These are phyloP conservation scores for Coemansia sp. DNA, from an alignment of 192 early-diverging fungal species.

Conservation along the genomic window DNA sequence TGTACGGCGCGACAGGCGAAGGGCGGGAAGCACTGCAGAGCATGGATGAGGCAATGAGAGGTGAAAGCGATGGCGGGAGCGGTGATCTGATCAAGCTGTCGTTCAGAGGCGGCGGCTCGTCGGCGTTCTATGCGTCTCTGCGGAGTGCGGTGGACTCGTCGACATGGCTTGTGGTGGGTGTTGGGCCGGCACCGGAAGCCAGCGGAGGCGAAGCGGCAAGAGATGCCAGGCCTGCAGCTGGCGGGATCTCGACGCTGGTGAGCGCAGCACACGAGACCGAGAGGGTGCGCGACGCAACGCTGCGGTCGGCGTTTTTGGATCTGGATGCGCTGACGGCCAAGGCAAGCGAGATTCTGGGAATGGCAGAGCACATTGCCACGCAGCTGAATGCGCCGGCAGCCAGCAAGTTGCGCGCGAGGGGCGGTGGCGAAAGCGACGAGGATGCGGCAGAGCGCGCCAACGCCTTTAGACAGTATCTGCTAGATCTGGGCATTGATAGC, in stretches of 20 bases:
- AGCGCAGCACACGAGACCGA: constrained; percentile 64
- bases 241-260: constrained; percentile 51
- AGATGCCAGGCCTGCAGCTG: constrained; percentile 20
- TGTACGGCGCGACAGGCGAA: constrained; percentile 1
- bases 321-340: constrained; percentile 84
- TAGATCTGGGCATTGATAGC: constrained; percentile 88
- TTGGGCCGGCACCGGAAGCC: background rate
- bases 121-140: constrained; percentile 63
- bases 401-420: constrained; percentile 33
- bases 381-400: constrained; percentile 51
- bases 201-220: background rate
- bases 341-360: constrained; percentile 82
- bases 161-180: constrained; percentile 58
- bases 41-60: constrained; percentile 6
- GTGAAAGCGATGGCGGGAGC: background rate
- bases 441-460: constrained; percentile 29
- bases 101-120: constrained; percentile 73
- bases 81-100: constrained; percentile 65
- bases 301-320: constrained; percentile 86
- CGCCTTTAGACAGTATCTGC: constrained; percentile 61
- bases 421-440: constrained; percentile 31
- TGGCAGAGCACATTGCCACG: constrained; percentile 55
- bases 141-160: constrained; percentile 61
- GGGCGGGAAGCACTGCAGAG: constrained; percentile 11
- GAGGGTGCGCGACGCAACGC: constrained; percentile 65